phyloP scores from a whole-genome alignment of 2,329 filamentous ascomycete genomes.

The Tolypocladium tropicale region DNA sequence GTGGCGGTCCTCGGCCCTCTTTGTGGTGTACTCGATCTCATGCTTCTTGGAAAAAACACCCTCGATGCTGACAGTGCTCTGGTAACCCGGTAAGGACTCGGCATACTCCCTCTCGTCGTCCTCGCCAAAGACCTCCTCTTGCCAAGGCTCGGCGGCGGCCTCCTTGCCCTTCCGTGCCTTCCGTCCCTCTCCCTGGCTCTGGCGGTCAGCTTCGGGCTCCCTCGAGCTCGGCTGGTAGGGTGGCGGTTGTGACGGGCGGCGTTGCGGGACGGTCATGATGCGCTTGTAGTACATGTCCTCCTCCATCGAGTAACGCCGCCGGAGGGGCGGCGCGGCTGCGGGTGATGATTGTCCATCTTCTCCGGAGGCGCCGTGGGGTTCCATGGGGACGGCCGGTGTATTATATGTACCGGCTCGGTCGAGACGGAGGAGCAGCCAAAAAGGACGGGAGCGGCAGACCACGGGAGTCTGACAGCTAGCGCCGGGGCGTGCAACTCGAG shows the following conservation, averaged over 20 bases:
- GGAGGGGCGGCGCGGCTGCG: conserved; percentile 23
- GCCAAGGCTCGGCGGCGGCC: conserved; percentile 4
- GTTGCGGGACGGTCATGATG: conserved; percentile 34
- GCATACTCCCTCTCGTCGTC: conserved; percentile 29
- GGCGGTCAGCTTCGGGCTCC: conserved; percentile 1
- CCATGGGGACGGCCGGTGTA: conserved; percentile 20
- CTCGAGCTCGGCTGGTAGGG: conserved; percentile 25
- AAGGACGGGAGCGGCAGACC: background rate
- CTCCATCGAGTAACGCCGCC: conserved; percentile 42
- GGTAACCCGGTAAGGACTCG: conserved; percentile 39
- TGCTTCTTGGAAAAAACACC: conserved; percentile 52
- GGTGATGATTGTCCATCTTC: conserved; percentile 22
- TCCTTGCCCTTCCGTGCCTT: conserved; percentile 7
- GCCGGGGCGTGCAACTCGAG: conserved; percentile 1
- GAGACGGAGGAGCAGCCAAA: conserved; percentile 1
- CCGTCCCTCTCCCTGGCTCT: background rate
- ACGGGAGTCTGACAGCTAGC: background rate
- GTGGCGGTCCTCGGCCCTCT: conserved; percentile 49
- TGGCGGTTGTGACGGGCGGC: conserved; percentile 36
- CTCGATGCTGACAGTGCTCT: conserved; percentile 43
- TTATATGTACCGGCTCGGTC: conserved; percentile 8
- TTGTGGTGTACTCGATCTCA: conserved; percentile 55
- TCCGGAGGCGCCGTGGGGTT: conserved; percentile 16
- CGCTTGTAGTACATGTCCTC: conserved; percentile 43
- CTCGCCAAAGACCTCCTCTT: conserved; percentile 10